Base-by-base conservation (phyloP, 176 grass and related monocot species). In the barley (Hordeum vulgare) region DNA sequence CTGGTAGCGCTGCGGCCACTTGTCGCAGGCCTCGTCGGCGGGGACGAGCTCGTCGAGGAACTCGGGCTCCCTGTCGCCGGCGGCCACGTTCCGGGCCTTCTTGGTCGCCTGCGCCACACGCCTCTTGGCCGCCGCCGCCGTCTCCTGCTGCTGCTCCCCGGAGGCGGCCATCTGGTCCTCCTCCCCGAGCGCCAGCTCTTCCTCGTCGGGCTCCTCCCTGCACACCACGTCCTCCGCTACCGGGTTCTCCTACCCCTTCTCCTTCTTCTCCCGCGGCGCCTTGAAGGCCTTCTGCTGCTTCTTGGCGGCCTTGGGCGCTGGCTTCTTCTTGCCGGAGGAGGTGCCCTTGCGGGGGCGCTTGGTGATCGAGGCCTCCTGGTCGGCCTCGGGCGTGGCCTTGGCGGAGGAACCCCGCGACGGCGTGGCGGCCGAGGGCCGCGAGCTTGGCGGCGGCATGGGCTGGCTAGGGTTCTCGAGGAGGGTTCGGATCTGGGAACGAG, bases 161-260 rank as follows among this genome's bases (percentile, higher is more conserved):
- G n/a, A n/a, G n/a, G n/a, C n/a, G n/a, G n/a, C n/a, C 6, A 15
- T 0, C 1, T 62, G 71, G 0, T 83, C 87, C 4, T 61, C 72
- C 8, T 86, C 82, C 1, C 71, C 90, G 67, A 86, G 58, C 1
- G 85, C 87, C 0, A 92, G 47, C 86, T 87, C 47, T 21, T 82
- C 85, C 62, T 78, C 80, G 9, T 81, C 45, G 1, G 54, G 70
- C 74, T 86, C 75, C 67, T 85, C 66, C 17, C 56, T 78, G 75
- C 85, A 83, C 26, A 29, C 79, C 2, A 82, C 83, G 0, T 77
- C 85, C 6, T 72, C 85, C 21, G n/a, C n/a, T n/a, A n/a, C n/a
- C n/a, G 11, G 12, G 17, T 6, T 20, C 11, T 29, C 11, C 41
- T 54, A 35, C 70, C 33, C 12, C 44, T 12, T 9, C 40, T 79